Evolutionary conservation across 352 stramenopile species (phyloP).

Genomic region (Globisporangium irregulare): DNA sequence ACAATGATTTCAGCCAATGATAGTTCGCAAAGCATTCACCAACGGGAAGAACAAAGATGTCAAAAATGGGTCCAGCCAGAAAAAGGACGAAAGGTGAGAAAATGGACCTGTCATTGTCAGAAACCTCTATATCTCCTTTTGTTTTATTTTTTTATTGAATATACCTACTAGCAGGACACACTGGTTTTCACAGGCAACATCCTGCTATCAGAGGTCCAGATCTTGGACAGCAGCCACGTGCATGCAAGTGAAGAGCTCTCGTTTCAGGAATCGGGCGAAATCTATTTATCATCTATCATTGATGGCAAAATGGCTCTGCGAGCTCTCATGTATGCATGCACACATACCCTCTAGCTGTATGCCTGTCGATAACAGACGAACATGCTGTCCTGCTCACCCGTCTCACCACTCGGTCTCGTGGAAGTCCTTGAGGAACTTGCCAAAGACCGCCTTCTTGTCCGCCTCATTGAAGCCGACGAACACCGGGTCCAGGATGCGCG

Average conservation of each 20-base stretch:
- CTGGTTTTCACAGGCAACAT: neutral
- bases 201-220: neutral
- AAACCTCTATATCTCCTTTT: too few species aligned
- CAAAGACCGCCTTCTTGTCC: slow-evolving; percentile 49
- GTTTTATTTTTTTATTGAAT: too few species aligned
- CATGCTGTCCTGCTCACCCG: neutral
- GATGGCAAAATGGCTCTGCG: neutral
- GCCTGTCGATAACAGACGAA: neutral
- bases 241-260: slow-evolving; percentile 5
- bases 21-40: neutral
- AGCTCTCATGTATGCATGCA: neutral
- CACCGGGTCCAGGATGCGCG: slow-evolving; percentile 94
- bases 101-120: neutral
- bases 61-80: slow-evolving; percentile 12
- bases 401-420: slow-evolving; percentile 87
- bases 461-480: slow-evolving; percentile 84
- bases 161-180: neutral
- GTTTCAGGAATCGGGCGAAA: neutral
- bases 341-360: neutral
- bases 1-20: slow-evolving; percentile 9
- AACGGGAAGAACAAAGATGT: neutral
- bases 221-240: neutral
- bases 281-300: slow-evolving; percentile 8
- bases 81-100: too few species aligned
- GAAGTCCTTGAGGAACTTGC: slow-evolving; percentile 90